These are phyloP conservation scores for Globisporangium echinulatum DNA, from an alignment of 352 stramenopile species.

Conservation along the genomic window DNA sequence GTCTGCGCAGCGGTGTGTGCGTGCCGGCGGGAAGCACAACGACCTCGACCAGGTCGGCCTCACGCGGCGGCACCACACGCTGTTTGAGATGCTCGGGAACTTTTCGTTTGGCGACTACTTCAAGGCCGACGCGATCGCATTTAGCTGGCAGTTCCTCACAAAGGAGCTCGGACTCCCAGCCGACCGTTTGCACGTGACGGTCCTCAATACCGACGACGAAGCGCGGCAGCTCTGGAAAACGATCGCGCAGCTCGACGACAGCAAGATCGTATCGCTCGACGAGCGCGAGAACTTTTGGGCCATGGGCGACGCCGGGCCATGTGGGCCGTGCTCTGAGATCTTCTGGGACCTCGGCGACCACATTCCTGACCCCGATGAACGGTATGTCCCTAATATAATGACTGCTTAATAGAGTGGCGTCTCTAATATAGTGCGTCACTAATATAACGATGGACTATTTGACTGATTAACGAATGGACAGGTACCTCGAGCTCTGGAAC, in stretches of 20 bases:
- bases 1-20: slow-evolving; percentile 96
- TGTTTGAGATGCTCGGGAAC: slow-evolving; percentile 99
- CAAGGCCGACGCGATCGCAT: slow-evolving; percentile 93
- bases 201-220: slow-evolving; percentile 59
- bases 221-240: slow-evolving; percentile 50
- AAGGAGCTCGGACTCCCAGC: slow-evolving; percentile 68
- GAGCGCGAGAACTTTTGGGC: slow-evolving; percentile 96
- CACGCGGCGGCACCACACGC: slow-evolving; percentile 96
- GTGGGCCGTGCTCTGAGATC: slow-evolving; percentile 93
- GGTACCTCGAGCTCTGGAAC: slow-evolving; percentile 95
- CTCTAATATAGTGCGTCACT: not conserved
- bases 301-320: slow-evolving; percentile 93
- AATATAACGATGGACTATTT: slow-evolving; percentile 34
- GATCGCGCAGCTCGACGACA: slow-evolving; percentile 41
- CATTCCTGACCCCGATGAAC: slow-evolving; percentile 74
- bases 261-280: slow-evolving; percentile 57
- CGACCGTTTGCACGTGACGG: slow-evolving; percentile 60
- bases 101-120: slow-evolving; percentile 98
- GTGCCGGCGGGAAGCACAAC: slow-evolving; percentile 97
- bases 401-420: too few relatives aligned
- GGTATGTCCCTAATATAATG: slow-evolving; percentile 7
- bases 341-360: slow-evolving; percentile 90
- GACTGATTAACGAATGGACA: slow-evolving; percentile 42
- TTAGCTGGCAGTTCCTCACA: slow-evolving; percentile 93
- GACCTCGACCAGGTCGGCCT: slow-evolving; percentile 97